phyloP scores from a whole-genome alignment of 306 rosid species.

The Myrica gale region DNA sequence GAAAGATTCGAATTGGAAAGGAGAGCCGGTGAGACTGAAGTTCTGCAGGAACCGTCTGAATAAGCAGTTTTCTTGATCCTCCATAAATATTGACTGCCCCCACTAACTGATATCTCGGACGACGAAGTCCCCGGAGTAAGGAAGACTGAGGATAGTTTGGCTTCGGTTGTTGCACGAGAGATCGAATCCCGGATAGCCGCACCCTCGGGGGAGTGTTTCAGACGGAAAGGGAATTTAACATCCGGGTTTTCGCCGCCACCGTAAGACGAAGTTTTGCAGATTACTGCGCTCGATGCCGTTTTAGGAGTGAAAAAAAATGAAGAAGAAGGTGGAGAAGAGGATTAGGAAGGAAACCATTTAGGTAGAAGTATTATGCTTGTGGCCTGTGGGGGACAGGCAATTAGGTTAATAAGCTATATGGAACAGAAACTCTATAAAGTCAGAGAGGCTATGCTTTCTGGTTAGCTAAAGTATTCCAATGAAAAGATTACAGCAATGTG shows the following conservation, averaged over 20 bases:
- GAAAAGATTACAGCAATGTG: too few species aligned
- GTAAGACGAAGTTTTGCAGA: constrained; percentile 21
- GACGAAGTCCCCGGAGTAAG: constrained; percentile 19
- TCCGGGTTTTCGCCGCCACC: neutral
- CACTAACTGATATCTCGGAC: constrained; percentile 20
- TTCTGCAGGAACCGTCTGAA: constrained; percentile 18
- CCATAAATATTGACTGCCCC: neutral
- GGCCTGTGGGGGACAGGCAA: neutral
- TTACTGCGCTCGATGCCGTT: constrained; percentile 8
- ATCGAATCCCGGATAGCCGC: constrained; percentile 18
- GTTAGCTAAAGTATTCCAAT: too few species aligned
- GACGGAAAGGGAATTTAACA: constrained; percentile 38
- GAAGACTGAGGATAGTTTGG: constrained; percentile 32
- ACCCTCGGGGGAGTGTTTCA: neutral
- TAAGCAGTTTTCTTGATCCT: constrained; percentile 37
- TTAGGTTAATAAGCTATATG: too few species aligned
- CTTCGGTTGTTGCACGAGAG: constrained; percentile 25
- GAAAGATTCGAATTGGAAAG: constrained; percentile 4
- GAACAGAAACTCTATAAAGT: too few species aligned
- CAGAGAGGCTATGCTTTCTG: too few species aligned
- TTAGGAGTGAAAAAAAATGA: constrained; percentile 9
- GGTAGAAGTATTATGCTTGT: neutral
- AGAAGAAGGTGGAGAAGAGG: constrained; percentile 7
- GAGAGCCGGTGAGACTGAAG: constrained; percentile 23
- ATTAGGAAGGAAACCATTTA: constrained; percentile 23